Percentiles rank a stretch among this genome's conserved stretches.
These are phyloP conservation scores for Solanum lignicaule DNA, from an alignment of 257 asterid genomes.

Conservation along the genomic window DNA sequence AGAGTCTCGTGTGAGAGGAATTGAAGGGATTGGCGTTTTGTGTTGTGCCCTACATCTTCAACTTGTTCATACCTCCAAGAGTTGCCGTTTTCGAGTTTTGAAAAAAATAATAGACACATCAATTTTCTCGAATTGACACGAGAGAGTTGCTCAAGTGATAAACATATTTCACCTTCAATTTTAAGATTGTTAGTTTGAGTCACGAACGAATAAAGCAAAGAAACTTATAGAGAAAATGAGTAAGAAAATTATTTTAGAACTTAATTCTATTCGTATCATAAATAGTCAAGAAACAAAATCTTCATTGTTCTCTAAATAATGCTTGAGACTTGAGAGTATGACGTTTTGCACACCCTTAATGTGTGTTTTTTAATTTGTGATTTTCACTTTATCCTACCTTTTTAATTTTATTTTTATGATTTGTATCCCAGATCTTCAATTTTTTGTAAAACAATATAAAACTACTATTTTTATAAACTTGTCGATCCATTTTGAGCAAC, in stretches of 20 bases:
- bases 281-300: too few relatives aligned
- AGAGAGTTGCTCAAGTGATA: too few relatives aligned
- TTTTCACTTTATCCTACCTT: not conserved
- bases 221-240: too few relatives aligned
- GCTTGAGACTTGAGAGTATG: not conserved
- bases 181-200: too few relatives aligned
- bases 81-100: not conserved
- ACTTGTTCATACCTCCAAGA: not conserved
- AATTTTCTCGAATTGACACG: not conserved
- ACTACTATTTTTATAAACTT: too few relatives aligned
- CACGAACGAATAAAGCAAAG: too few relatives aligned
- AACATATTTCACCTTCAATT: too few relatives aligned
- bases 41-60: not conserved
- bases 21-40: not conserved
- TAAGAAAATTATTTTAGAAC: too few relatives aligned
- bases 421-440: not conserved
- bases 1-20: not conserved
- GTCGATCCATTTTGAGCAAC: not conserved
- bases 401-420: not conserved
- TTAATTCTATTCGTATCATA: too few relatives aligned
- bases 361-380: not conserved
- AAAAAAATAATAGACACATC: not conserved
- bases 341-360: not conserved
- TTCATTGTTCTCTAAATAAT: not conserved
- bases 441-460: not conserved